Evolutionary conservation across 345 rosid genomes (phyloP).

Genomic region (Corchorus olitorius): DNA sequence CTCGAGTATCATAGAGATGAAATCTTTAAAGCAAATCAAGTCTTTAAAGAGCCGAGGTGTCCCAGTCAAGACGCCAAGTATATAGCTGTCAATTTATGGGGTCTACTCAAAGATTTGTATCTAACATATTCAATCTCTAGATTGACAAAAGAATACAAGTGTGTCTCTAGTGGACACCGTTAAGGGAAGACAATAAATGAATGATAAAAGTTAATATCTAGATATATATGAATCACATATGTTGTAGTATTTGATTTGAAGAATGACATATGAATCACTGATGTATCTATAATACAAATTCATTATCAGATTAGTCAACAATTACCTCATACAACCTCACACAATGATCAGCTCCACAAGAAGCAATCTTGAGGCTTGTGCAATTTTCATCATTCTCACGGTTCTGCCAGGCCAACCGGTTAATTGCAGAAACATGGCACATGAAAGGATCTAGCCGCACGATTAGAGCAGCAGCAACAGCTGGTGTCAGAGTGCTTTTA

Average conservation of each 20-base stretch:
- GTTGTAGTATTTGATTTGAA: not conserved
- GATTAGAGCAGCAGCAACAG: constrained; percentile 33
- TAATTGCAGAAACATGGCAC: constrained; percentile 87
- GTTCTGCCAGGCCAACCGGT: constrained; percentile 70
- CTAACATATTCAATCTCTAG: not conserved
- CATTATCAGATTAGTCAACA: constrained; percentile 21
- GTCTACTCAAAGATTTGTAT: not conserved
- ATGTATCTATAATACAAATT: not conserved
- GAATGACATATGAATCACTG: not conserved
- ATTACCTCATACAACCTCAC: constrained; percentile 71
- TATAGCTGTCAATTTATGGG: not conserved
- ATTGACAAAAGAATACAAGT: not conserved
- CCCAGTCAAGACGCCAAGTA: not conserved
- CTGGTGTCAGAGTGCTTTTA: constrained; percentile 28
- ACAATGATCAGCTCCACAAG: constrained; percentile 89
- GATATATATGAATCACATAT: not conserved
- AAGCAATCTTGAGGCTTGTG: constrained; percentile 54
- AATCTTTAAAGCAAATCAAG: no score
- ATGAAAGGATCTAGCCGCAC: constrained; percentile 51
- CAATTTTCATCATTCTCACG: constrained; percentile 34
- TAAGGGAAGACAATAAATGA: not conserved
- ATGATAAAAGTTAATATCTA: not conserved
- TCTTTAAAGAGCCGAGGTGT: not conserved
- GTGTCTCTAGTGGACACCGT: not conserved
- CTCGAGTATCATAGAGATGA: no score